These are phyloP conservation scores for Castanopsis chinensis DNA, from an alignment of 306 rosid species.

Conservation along the genomic window DNA sequence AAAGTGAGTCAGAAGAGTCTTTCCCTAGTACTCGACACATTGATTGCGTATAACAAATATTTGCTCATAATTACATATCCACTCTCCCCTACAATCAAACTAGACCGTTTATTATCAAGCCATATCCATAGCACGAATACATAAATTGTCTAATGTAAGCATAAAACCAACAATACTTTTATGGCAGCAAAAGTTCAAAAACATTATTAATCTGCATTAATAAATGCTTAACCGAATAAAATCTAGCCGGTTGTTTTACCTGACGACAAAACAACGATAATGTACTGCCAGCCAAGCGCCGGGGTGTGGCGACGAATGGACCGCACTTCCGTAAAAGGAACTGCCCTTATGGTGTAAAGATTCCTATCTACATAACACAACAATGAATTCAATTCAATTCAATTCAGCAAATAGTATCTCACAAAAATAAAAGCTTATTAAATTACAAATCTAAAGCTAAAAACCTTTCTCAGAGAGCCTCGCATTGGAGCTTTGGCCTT, in stretches of 20 bases:
- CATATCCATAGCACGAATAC: background rate
- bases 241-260: conserved; percentile 36
- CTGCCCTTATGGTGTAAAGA: conserved; percentile 83
- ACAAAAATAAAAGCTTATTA: background rate
- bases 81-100: conserved; percentile 1
- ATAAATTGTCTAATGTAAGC: background rate
- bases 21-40: too few species aligned
- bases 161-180: background rate
- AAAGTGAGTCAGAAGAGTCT: too few species aligned
- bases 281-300: conserved; percentile 90
- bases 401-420: conserved; percentile 4
- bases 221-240: background rate
- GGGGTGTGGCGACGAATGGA: conserved; percentile 91
- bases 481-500: conserved; percentile 62
- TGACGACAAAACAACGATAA: conserved; percentile 80
- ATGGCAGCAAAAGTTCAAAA: background rate
- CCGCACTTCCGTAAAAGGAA: conserved; percentile 78
- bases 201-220: background rate
- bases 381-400: conserved; percentile 15
- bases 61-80: background rate
- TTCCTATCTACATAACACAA: conserved; percentile 60
- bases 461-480: conserved; percentile 79
- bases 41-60: background rate
- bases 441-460: conserved; percentile 16
- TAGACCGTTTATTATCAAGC: background rate